These are phyloP conservation scores for Lanmaoa pseudosensibilis DNA, from an alignment of 768 basidiomycete species.

Conservation along the genomic window DNA sequence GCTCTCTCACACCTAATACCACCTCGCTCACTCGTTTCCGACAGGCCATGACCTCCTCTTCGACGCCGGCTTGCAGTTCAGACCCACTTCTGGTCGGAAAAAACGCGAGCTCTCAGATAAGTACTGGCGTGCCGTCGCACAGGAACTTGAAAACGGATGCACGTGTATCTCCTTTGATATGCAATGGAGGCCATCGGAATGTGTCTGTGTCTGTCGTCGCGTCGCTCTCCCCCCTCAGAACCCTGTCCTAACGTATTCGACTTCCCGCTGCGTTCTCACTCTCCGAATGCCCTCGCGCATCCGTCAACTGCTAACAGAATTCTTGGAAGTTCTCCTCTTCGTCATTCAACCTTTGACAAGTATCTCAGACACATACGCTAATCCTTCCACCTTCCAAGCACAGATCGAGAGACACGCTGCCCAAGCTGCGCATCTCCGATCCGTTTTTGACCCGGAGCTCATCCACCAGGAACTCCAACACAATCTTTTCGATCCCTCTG, in stretches of 20 bases:
- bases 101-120: slow-evolving; percentile 72
- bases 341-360: slow-evolving; percentile 81
- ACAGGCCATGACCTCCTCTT: slow-evolving; percentile 88
- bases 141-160: slow-evolving; percentile 79
- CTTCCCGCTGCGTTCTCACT: slow-evolving; percentile 51
- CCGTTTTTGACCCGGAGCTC: slow-evolving; percentile 77
- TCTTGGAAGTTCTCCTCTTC: slow-evolving; percentile 76
- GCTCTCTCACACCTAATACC: neutral
- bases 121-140: slow-evolving; percentile 82
- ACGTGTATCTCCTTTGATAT: slow-evolving; percentile 78
- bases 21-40: slow-evolving; percentile 4
- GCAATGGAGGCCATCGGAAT: slow-evolving; percentile 52
- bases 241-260: slow-evolving; percentile 45
- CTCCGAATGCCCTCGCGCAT: slow-evolving; percentile 74
- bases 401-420: slow-evolving; percentile 63
- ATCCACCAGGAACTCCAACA: slow-evolving; percentile 81
- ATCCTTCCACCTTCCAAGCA: slow-evolving; percentile 56
- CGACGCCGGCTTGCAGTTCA: slow-evolving; percentile 80
- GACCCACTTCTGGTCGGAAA: slow-evolving; percentile 70
- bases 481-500: slow-evolving; percentile 74
- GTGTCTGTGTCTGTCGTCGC: slow-evolving; percentile 55
- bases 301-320: slow-evolving; percentile 65
- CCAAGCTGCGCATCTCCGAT: slow-evolving; percentile 65
- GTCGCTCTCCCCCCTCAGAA: slow-evolving; percentile 41
- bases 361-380: slow-evolving; percentile 58